Base-by-base conservation (phyloP, 192 early-diverging fungal genomes). In the Mortierella claussenii region DNA sequence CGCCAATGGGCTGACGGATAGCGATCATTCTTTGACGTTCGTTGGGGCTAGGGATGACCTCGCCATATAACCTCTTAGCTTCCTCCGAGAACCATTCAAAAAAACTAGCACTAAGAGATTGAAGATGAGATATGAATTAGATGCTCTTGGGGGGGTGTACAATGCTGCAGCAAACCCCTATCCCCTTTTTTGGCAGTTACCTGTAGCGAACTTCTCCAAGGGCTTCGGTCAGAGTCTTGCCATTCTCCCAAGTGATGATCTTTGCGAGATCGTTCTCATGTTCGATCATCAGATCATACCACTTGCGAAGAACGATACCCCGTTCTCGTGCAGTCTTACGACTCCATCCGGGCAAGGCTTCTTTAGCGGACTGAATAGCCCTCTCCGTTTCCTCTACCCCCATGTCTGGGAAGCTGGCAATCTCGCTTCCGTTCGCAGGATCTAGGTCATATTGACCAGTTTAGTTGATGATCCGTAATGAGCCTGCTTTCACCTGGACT, bases 71-170 rank as follows among this genome's bases (percentile, higher is more conserved):
- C 40, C 94, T 83, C 42, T 90, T 88, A 31, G 94, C 91, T 63
- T 96, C 94, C 55, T 95, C 93, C n/a, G 90, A 81, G 65, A 93
- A 94, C 93, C 92, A 96, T 64, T 92, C 88, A 48, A 93, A 81
- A 62, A 90, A 96, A 23, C 81, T 80, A 0, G 82, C 86, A 27
- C 73, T 78, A 62, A 24, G 12, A 30, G n/a, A 15, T 36, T 27
- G 36, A 20, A 20, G 21, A 43, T 17, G 15, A 40, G 13, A 34
- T 15, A 58, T 6, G 26, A 21, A 33, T 17, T 37, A 54, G 26
- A 28, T 57, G 55, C 8, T 17, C 40, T 17, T 42, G 17, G 10
- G 40, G 40, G 17, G 17, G 17, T 42, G 40, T 42, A 8, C 10
- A 42, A 17, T 17, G 10, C 17, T 17, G 40, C 8, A 11, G 17